Evolutionary conservation across 148 eudicot species (phyloP).

Genomic region (Camellia sinensis): DNA sequence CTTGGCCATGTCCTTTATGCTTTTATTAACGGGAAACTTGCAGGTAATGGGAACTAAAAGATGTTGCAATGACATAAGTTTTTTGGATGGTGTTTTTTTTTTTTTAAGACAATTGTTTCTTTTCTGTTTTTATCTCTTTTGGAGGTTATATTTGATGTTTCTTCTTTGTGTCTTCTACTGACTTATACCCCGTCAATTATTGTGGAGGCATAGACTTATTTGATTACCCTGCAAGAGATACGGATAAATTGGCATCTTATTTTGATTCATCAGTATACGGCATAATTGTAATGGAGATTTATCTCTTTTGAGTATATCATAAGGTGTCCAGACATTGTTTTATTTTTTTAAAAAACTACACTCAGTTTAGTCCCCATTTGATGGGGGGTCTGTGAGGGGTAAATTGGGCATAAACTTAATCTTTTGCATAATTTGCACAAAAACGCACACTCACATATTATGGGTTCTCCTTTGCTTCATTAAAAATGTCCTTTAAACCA

Average conservation of each 20-base stretch:
- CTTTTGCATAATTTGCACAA: too few relatives aligned
- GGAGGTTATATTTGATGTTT: not conserved
- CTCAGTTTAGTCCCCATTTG: too few relatives aligned
- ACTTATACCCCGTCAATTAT: too few relatives aligned
- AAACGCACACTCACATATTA: not conserved
- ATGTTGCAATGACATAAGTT: not conserved
- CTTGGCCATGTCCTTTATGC: constrained; percentile 82
- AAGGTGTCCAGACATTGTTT: not conserved
- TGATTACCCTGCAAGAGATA: not conserved
- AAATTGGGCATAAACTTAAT: too few relatives aligned
- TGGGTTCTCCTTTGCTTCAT: not conserved
- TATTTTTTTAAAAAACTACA: too few relatives aligned
- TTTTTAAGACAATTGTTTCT: not conserved
- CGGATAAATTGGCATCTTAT: not conserved
- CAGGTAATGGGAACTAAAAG: constrained; percentile 42
- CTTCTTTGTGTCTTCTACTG: not conserved
- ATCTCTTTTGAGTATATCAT: not conserved
- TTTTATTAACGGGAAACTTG: constrained; percentile 70
- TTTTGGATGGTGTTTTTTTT: not conserved
- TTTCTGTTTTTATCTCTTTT: not conserved
- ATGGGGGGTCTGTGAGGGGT: too few relatives aligned
- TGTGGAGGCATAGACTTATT: not conserved
- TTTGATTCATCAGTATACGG: not conserved
- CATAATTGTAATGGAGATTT: not conserved
- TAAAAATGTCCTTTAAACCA: not conserved